Base-by-base conservation (phyloP, 148 eudicot species). In the Linanthus parryae region DNA sequence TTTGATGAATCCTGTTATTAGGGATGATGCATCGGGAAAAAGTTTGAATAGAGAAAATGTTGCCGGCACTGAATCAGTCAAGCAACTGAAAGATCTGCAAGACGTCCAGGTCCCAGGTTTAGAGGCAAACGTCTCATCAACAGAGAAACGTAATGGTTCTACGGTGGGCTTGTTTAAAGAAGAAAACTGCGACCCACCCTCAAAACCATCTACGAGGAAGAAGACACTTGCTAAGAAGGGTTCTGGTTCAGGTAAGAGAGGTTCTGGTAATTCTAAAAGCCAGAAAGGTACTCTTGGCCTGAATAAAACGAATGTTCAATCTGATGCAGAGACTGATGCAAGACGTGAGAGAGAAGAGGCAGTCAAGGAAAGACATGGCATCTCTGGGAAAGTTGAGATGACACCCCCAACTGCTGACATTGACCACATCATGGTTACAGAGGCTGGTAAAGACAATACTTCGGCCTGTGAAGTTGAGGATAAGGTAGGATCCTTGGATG, bases 191-290 rank as follows among this genome's bases (percentile, higher is more conserved):
- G 65, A 57, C 15, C 47, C 78, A 37, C 24, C 23, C 47, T 41
- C 68, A 31, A 87, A 73, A 58, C 69, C 76, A 44, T 12, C 62
- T 28, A n/a, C n/a, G n/a, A 72, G 63, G 54, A 86, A 57, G 59
- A 83, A 73, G 65, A 48, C 54, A 61, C 52, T 71, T 58, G 64
- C 78, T 31, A 77, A 68, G 72, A 87, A 79, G 68, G 64, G 66
- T 50, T 66, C 78, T 61, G 62, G 65, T 50, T 66, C 73, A 55
- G 94, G 88, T 11, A 71, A 64, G 65, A 44, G 72, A 45, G 62
- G 67, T 67, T 68, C 58, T 57, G 64, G 56, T 61, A 54, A 33
- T 30, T 41, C 53, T 18, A 53, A 56, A 66, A 73, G 63, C 51
- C 56, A 58, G 48, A 75, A 68, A 72, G 74, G 73, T 56, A 56